phyloP scores from a whole-genome alignment of 2,329 filamentous ascomycete species.

The Lecanoromycetidae sp. region DNA sequence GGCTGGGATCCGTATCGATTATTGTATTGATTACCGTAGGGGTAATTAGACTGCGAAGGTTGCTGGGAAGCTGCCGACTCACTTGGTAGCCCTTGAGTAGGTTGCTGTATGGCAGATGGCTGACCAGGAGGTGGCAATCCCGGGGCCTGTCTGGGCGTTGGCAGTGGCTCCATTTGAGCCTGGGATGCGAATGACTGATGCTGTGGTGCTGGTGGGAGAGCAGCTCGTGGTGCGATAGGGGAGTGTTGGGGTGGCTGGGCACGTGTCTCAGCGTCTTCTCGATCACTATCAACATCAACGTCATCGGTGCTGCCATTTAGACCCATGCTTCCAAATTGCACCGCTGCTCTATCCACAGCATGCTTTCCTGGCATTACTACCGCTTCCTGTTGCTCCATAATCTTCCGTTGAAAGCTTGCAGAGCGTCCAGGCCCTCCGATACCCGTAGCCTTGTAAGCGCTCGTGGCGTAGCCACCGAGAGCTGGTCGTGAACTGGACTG shows the following conservation, averaged over 20 bases:
- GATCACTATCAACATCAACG: constrained; percentile 77
- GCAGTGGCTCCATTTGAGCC: constrained; percentile 27
- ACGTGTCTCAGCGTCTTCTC: constrained; percentile 89
- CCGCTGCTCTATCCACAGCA: constrained; percentile 79
- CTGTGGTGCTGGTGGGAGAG: constrained; percentile 60
- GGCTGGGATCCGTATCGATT: constrained; percentile 55
- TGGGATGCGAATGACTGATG: constrained; percentile 32
- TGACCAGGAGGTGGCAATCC: constrained; percentile 50
- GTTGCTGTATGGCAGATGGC: constrained; percentile 34
- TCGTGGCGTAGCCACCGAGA: constrained; percentile 64
- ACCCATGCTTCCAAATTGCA: constrained; percentile 94
- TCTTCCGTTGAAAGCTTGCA: constrained; percentile 70
- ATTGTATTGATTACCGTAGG: constrained; percentile 36
- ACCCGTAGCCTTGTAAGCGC: constrained; percentile 65
- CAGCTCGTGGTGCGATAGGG: constrained; percentile 72
- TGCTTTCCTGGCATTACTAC: constrained; percentile 98
- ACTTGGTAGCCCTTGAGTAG: constrained; percentile 37
- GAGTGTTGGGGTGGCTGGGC: constrained; percentile 89
- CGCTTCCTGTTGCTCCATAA: constrained; percentile 90
- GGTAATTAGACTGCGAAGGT: constrained; percentile 44
- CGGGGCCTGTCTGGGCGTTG: constrained; percentile 48
- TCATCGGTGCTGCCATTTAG: constrained; percentile 65
- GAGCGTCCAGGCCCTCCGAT: constrained; percentile 48
- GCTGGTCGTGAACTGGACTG: constrained; percentile 46
- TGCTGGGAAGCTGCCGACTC: constrained; percentile 45